Evolutionary conservation across 2,329 filamentous ascomycete genomes (phyloP), one percentile per base, ranked within the genome.

Genomic region (Clonostachys rhizophaga): DNA sequence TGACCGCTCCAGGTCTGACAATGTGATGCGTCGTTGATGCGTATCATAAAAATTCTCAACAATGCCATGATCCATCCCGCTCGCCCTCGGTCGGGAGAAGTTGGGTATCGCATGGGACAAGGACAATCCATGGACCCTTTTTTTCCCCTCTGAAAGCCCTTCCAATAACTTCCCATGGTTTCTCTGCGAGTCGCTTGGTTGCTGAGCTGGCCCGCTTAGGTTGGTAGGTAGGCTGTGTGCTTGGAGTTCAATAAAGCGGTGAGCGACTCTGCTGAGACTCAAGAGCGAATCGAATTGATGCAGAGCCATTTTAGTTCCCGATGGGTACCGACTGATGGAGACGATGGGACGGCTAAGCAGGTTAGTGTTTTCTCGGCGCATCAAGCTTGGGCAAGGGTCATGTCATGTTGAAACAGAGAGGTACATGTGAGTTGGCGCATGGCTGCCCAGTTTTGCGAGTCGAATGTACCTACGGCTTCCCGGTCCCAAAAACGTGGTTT

Each of bases 371-470:
- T 37, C 12, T 14, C 16, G 36, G 36, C 33, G 33, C 18, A 33
- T 44, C 35, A 35, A 44, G 24, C 24, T 10, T 30, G 8, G 9
- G 24, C 24, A 30, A 30, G 24, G 24, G 24, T 30, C 24, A 30
- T 30, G 24, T 17, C 36, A n/a, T 20, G 42, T 33, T 44, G 42
- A 14, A 43, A 20, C 18, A 39, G 40, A 20, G n/a, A 16, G 20
- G 47, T 60, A 62, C 55, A 50, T 55, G 50, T 51, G 52, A 56
- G 55, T 47, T 55, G 57, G 63, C 49, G 63, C 60, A 62, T 66
- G 48, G 63, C 61, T 68, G 61, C 64, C 64, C 63, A 66, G 65
- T 52, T 42, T 34, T 54, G 41, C 54, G 59, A 58, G 65, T 68
- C 66, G 17, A 20, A 8, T 16, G n/a, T 42, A 30, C 24, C 24